Evolutionary conservation across 345 rosid genomes (phyloP), one percentile per base, ranked within the genome.

Genomic region (Balakata baccata): DNA sequence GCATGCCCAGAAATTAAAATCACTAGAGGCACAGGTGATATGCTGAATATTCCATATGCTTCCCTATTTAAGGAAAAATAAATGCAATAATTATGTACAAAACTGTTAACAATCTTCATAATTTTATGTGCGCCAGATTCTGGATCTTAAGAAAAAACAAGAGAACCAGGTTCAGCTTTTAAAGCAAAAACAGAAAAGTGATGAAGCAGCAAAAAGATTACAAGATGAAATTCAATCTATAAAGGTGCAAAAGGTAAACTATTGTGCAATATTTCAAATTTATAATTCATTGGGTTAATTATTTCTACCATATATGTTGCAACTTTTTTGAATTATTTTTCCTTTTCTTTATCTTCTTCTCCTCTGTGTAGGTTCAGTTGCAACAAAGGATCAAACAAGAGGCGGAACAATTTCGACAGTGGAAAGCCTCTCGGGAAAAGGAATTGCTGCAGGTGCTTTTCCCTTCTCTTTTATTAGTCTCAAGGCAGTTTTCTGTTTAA

Each of bases 381-480:
- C 99, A 92, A 74, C 94, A 92, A 67, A 95, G 87, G 75, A 95
- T 95, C 84, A 95, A 91, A 86, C 98, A 92, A 85, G 99, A 95
- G 82, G 96, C 98, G 22, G 99, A 92, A 75, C 99, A 92, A 78
- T 95, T 95, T 81, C 89, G 98, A 52, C 99, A 89, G 64, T 95
- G 98, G 99, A 95, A 95, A 80, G 97, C 99, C 69, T 92, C 93
- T 14, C 80, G 96, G 66, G 99, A 92, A 82, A 95, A 94, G 79
- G 98, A 94, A 81, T 87, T 94, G 65, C 83, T 94, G 81, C 97
- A 94, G 97, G 98, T 92, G 71, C 58, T 64, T 76, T 25, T 17
- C 50, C 50, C 14, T 63, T 64, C 12, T 46, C 43, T 39, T 23
- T 53, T 25, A 46, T 68, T 14, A 12, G 29, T 16, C 20, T 54